Conservation (phyloP, 768 basidiomycete genomes). For the Boletellus emodensis region DNA sequence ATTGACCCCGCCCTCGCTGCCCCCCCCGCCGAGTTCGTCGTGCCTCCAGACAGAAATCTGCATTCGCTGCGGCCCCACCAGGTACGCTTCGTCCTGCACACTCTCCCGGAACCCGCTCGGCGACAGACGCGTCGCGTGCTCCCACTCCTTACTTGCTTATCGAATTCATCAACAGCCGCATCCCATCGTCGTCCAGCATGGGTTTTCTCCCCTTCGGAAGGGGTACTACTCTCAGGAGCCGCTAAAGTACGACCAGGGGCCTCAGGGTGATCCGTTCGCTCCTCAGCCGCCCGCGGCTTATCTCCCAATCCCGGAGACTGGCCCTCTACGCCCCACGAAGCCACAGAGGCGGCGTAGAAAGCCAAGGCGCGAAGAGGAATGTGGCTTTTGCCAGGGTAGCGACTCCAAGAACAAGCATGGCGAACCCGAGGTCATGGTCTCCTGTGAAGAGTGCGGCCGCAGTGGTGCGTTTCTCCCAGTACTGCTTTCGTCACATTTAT, state of each 20-base stretch:
- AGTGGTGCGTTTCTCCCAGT: slow-evolving; percentile 54
- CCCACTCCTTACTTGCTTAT: slow-evolving; percentile 30
- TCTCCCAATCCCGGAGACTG: slow-evolving; percentile 45
- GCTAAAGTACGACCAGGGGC: slow-evolving; percentile 64
- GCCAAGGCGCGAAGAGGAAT: slow-evolving; percentile 56
- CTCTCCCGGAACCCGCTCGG: slow-evolving; percentile 14
- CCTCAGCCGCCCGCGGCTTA: slow-evolving; percentile 54
- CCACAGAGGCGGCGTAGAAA: slow-evolving; percentile 45
- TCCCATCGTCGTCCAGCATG: slow-evolving; percentile 31
- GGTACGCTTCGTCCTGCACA: slow-evolving; percentile 36
- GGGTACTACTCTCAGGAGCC: slow-evolving; percentile 31
- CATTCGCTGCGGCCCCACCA: slow-evolving; percentile 19
- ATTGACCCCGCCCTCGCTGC: slow-evolving; percentile 74
- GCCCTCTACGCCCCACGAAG: slow-evolving; percentile 40
- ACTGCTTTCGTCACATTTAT: neutral
- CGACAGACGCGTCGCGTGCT: slow-evolving; percentile 70
- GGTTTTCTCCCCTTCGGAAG: slow-evolving; percentile 9
- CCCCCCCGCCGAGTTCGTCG: slow-evolving; percentile 48
- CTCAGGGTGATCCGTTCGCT: slow-evolving; percentile 81
- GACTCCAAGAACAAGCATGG: slow-evolving; percentile 54
- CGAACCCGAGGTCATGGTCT: slow-evolving; percentile 64
- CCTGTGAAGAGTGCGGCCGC: slow-evolving; percentile 78
- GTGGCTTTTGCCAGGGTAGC: slow-evolving; percentile 75
- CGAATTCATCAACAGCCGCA: slow-evolving; percentile 20
- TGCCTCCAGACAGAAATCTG: slow-evolving; percentile 33